Evolutionary conservation across 192 early-diverging fungal genomes (phyloP), one percentile per base, ranked within the genome.

Genomic region (Podila verticillata): DNA sequence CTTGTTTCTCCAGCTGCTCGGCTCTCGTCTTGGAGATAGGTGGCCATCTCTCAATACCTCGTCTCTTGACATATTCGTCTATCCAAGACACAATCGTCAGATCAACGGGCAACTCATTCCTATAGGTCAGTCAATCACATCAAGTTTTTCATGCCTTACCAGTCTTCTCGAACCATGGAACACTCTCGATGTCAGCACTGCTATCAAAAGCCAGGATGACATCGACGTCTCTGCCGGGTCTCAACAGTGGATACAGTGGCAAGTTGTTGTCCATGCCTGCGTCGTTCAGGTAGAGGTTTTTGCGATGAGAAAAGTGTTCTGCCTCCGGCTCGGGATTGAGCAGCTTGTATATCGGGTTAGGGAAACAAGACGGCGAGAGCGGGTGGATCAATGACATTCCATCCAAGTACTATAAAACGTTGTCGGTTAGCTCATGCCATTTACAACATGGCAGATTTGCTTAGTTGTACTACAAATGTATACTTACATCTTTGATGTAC

Each of bases 221-320:
- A 78, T 96, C 95, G 3, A 94, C 88, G 22, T 84, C 65, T 12
- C 95, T 87, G 19, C 89, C 91, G 4, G 86, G 83, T 7, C 92
- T 78, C 29, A 92, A 68, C 20, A 95, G 67, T 22, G 93, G 91
- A 28, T 93, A 91, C 48, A 96, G 87, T 0, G 95, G 93, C 47
- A 93, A 81, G 73, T 96, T 95, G 75, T 96, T 96, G 56, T 93
- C 89, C 81, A 91, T 86, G 9, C 92, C 94, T 19, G 92, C 93
- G 79, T 96, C 94, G 83, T 92, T 91, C 48, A 94, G 73, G 28
- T 86, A 90, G 68, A 70, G 57, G 72, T 82, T 63, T 60, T 72
- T 81, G 62, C 60, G 54, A 24, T 80, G 70, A 58, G 70, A 74
- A 20, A 79, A 35, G 13, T 39, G 47, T 13, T 70, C 71, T 7